These are phyloP conservation scores for Paraconiothyrium brasiliense DNA, from an alignment of 2,329 filamentous ascomycete genomes.

Conservation along the genomic window DNA sequence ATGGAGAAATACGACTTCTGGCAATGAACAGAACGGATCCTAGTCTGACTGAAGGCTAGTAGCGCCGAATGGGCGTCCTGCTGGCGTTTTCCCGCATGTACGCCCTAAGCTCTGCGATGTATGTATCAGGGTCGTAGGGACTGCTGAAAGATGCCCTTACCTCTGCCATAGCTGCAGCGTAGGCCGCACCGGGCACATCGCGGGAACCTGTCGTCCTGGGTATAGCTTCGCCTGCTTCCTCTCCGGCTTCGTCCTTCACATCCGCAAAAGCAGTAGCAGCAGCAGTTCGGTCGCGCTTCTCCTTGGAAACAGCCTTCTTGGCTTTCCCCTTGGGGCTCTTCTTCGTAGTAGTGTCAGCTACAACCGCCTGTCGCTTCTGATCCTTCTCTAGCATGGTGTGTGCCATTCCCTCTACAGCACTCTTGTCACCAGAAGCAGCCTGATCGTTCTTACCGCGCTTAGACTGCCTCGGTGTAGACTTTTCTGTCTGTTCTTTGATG, in stretches of 20 bases:
- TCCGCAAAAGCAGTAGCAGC: not conserved
- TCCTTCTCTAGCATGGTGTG: not conserved
- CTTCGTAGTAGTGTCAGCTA: not conserved
- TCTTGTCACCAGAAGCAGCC: not conserved
- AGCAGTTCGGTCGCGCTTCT: slow-evolving; percentile 3
- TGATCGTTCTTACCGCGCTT: not conserved
- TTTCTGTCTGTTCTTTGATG: not conserved
- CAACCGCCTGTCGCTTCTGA: not conserved
- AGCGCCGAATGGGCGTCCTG: not conserved
- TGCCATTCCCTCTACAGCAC: not conserved
- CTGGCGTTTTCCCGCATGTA: not conserved
- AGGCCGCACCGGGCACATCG: too few species aligned
- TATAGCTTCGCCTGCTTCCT: not conserved
- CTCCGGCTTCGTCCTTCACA: not conserved
- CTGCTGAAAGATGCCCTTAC: too few species aligned
- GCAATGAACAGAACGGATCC: not conserved
- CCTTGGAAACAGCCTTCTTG: not conserved
- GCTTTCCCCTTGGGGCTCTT: not conserved
- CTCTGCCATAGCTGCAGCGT: too few species aligned
- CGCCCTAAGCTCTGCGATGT: not conserved
- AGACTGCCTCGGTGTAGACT: not conserved
- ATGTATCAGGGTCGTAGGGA: not conserved
- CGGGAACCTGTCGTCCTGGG: not conserved
- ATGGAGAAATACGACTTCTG: too few species aligned
- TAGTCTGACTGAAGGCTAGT: not conserved